A percentile compares a stretch with the other conserved stretches of the same genome.
Evolutionary conservation across 2,329 filamentous ascomycete genomes (phyloP).

Genomic region (Alternaria angustiovoidea): DNA sequence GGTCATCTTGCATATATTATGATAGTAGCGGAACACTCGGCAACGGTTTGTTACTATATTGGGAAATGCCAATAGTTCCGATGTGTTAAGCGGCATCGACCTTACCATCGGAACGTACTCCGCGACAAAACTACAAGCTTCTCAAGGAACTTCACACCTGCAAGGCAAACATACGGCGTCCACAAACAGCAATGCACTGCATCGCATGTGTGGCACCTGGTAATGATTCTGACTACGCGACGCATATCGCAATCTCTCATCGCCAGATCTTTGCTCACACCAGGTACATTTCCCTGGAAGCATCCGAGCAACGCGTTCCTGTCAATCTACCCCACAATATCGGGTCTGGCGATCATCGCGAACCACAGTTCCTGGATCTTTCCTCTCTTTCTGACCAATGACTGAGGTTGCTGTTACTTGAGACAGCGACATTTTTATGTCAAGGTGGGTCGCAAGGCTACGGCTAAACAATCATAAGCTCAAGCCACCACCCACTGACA

Average conservation of each 20-base stretch:
- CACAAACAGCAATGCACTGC: background rate
- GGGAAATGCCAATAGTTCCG: constrained; percentile 11
- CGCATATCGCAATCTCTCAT: background rate
- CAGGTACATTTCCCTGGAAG: background rate
- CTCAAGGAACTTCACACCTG: background rate
- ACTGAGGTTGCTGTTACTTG: constrained; percentile 27
- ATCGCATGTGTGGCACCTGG: background rate
- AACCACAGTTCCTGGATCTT: background rate
- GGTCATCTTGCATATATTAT: constrained; percentile 3
- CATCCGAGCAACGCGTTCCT: constrained; percentile 5
- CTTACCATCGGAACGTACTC: constrained; percentile 10
- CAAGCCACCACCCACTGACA: background rate
- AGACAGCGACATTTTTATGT: constrained; percentile 6
- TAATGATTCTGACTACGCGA: background rate
- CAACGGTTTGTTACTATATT: constrained; percentile 17
- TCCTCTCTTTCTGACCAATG: constrained; percentile 15
- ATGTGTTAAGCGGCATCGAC: background rate
- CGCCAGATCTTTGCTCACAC: too few species aligned
- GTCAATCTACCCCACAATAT: constrained; percentile 13
- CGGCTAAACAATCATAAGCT: background rate
- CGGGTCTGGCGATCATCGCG: constrained; percentile 1
- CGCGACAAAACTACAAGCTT: background rate
- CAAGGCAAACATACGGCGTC: background rate
- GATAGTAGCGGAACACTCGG: constrained; percentile 14
- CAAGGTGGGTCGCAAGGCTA: constrained; percentile 5